Base-by-base conservation (phyloP, 352 stramenopile species). In the Proteromonas lacertae region DNA sequence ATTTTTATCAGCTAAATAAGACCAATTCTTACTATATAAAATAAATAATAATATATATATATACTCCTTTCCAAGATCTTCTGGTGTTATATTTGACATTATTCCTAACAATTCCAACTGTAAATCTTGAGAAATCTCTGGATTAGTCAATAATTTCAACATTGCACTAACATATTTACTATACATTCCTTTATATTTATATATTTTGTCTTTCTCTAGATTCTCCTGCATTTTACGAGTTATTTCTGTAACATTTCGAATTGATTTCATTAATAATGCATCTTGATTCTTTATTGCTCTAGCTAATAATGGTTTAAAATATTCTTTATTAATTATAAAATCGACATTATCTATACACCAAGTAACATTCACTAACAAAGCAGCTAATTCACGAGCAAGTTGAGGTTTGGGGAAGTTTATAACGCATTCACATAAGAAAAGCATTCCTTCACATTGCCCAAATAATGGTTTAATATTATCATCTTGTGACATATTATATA, bases 401-500 rank as follows among this genome's bases (percentile, higher is more conserved):
- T 64, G 46, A 25, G 76, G 77, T 35, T 84, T 62, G 0, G 71
- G 66, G 33, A 90, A 87, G 40, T 87, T 87, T 36, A 84, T 74
- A 38, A 91, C 57, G 16, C 90, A 58, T 35, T 89, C 63, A 60
- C 89, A 77, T 20, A 91, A 59, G 43, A 83, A 78, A 19, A 66
- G 66, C 9, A 88, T 73, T n/a, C 76, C 62, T 26, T 88, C 73
- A 4, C 73, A 87, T 48, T 83, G 81, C 4, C 69, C 73, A 44
- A 91, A 86, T 61, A 91, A 80, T 21, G 67, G 66, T 54, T 82
- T 86, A 62, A 73, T 86, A 29, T 64, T 59, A 44, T 90, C 75
- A 44, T 83, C 70, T 41, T 82, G 80, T 48, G 68, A 87, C 26
- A 93, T 51, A 38, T 92, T 71, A 52, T 93, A 92, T 12, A 91